Percentiles rank a stretch among this genome's conserved stretches.
Conservation (phyloP, 768 basidiomycete species). For the Ramaria rubella region DNA sequence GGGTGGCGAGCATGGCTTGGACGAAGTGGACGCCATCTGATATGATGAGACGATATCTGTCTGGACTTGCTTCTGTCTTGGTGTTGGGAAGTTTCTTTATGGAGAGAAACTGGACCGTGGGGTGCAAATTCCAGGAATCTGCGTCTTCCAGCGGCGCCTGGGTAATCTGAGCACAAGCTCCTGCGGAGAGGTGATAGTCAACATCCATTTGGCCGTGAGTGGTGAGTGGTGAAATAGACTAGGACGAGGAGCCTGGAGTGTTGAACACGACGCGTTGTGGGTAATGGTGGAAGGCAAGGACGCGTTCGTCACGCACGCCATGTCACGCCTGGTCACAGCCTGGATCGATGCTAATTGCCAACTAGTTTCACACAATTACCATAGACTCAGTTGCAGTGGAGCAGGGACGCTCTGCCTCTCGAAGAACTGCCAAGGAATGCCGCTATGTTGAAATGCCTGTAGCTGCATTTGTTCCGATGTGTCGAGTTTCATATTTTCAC, state of each 20-base stretch:
- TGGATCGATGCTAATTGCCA: too few relatives aligned
- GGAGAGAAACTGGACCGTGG: slow-evolving; percentile 72
- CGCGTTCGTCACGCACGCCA: neutral
- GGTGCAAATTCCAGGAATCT: slow-evolving; percentile 25
- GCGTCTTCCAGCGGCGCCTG: slow-evolving; percentile 26
- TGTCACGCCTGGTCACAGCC: neutral
- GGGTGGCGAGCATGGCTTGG: slow-evolving; percentile 94
- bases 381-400: too few relatives aligned
- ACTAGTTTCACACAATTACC: too few relatives aligned
- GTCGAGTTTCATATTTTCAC: too few relatives aligned
- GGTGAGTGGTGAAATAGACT: too few relatives aligned
- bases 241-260: too few relatives aligned
- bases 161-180: slow-evolving; percentile 1
- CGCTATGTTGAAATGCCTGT: too few relatives aligned
- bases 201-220: neutral
- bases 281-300: neutral
- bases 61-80: slow-evolving; percentile 32
- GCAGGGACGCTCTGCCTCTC: too few relatives aligned
- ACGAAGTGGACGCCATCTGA: slow-evolving; percentile 84
- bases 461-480: too few relatives aligned
- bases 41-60: slow-evolving; percentile 75
- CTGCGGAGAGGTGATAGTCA: slow-evolving; percentile 5
- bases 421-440: too few relatives aligned
- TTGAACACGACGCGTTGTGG: neutral
- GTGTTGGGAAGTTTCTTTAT: slow-evolving; percentile 62